Conservation (phyloP, 2,329 filamentous ascomycete species). For the Tolypocladium guangdongense region DNA sequence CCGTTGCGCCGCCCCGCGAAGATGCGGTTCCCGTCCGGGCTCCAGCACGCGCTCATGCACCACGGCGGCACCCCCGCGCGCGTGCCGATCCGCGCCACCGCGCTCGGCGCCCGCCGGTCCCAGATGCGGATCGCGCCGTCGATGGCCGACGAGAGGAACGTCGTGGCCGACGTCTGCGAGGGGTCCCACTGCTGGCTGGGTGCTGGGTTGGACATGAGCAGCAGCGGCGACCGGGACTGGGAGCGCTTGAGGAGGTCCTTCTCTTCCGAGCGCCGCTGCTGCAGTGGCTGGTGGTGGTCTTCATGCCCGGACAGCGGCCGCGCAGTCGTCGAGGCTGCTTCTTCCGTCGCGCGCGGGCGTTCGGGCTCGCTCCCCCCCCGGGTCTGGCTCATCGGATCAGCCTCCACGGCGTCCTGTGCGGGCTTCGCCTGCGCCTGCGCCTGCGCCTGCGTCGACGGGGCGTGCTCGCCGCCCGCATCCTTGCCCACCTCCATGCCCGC, state of each 20-base stretch:
- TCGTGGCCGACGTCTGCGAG: slow-evolving; percentile 57
- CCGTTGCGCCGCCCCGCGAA: slow-evolving; percentile 86
- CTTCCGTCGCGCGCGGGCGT: not conserved
- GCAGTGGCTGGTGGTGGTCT: not conserved
- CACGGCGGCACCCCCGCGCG: slow-evolving; percentile 74
- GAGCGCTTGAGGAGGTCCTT: slow-evolving; percentile 8
- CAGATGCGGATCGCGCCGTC: slow-evolving; percentile 87
- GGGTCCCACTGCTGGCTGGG: slow-evolving; percentile 33
- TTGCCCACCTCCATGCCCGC: slow-evolving; percentile 17
- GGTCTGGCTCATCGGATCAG: slow-evolving; percentile 1
- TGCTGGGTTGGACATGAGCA: not conserved
- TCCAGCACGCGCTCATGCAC: slow-evolving; percentile 98
- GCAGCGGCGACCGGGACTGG: slow-evolving; percentile 16
- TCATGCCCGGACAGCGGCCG: not conserved
- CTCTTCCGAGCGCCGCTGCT: slow-evolving; percentile 2
- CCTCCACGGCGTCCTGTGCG: slow-evolving; percentile 6
- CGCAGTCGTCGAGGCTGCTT: not conserved
- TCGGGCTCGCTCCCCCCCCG: not conserved
- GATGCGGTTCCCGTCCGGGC: slow-evolving; percentile 86
- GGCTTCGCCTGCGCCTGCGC: not conserved
- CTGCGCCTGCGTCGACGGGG: not conserved
- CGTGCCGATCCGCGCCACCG: slow-evolving; percentile 69
- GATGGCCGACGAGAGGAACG: slow-evolving; percentile 80
- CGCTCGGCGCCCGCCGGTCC: slow-evolving; percentile 69
- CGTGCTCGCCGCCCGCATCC: slow-evolving; percentile 7